Conservation (phyloP, 139 green algal genomes). For the Pseudopediastrum boryanum region DNA sequence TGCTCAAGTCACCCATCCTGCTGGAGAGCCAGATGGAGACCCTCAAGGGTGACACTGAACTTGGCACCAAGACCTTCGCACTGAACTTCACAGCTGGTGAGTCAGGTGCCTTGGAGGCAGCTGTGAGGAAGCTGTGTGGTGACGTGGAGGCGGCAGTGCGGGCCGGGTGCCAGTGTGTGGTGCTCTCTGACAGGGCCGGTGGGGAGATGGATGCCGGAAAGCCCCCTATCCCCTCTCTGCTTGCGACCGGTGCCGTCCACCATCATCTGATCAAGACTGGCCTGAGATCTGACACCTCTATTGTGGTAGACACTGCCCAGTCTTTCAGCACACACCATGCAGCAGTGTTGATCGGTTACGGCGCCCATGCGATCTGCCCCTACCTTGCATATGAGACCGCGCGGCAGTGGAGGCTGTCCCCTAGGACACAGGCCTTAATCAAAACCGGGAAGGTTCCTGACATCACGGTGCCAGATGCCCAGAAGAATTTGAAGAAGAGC, state of each 20-base stretch:
- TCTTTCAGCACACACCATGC: slow-evolving; percentile 77
- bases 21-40: slow-evolving; percentile 89
- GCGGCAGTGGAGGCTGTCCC: slow-evolving; percentile 89
- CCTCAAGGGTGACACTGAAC: slow-evolving; percentile 52
- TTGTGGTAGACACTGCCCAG: slow-evolving; percentile 92
- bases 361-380: slow-evolving; percentile 96
- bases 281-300: slow-evolving; percentile 88
- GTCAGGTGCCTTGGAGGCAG: slow-evolving; percentile 59
- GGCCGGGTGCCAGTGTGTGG: slow-evolving; percentile 78
- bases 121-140: slow-evolving; percentile 71
- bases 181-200: slow-evolving; percentile 70
- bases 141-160: slow-evolving; percentile 87
- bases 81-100: slow-evolving; percentile 63
- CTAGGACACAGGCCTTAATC: slow-evolving; percentile 86
- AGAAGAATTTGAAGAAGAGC: slow-evolving; percentile 94
- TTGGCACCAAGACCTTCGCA: slow-evolving; percentile 71
- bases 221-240: slow-evolving; percentile 90
- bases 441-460: slow-evolving; percentile 90
- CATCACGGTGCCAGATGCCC: slow-evolving; percentile 74
- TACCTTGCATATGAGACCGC: slow-evolving; percentile 96
- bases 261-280: slow-evolving; percentile 95
- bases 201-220: slow-evolving; percentile 44
- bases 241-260: slow-evolving; percentile 95
- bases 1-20: slow-evolving; percentile 89
- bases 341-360: slow-evolving; percentile 94